Evolutionary conservation across 2,329 filamentous ascomycete species (phyloP), one percentile per base, ranked within the genome.

Genomic region (Aspergillus vadensis): DNA sequence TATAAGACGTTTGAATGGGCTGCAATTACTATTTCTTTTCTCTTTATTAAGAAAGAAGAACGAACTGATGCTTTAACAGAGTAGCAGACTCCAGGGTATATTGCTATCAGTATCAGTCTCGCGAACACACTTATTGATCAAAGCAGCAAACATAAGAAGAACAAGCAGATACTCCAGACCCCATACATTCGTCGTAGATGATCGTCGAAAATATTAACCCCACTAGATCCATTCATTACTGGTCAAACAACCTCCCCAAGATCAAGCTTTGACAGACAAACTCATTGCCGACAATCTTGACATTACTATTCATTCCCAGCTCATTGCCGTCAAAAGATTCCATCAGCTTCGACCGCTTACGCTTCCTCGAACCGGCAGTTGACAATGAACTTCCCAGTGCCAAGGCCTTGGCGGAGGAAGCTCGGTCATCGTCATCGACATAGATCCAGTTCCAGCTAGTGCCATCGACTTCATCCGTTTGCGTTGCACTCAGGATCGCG

Each of bases 231-330:
- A 36, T 14, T 38, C 12, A 14, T 65, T 62, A 78, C 53, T 86
- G 84, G 63, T 91, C 88, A 55, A 92, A 85, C 67, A 97, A 77
- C 62, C 87, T 86, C 0, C 93, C 94, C 54, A 97, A 75, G 64
- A 99, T 97, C 61, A 98, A 80, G 74, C 92, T 97, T 81, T 99
- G 94, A 58, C 96, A 88, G 21, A 98, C 87, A 72, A 94, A 87
- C 76, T 98, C 94, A 73, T 96, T 89, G 58, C 88, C 89, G 55
- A 96, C 84, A 48, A 95, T 83, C 63, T 83, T 85, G 39, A 92
- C 81, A 62, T 77, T 83, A 67, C 82, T 79, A 47, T 77, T 70
- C 15, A 78, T 71, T 27, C 73, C 68, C 19, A 75, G 63, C 39
- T 70, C 73, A 54, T 71, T 73, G 19, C 68, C 65, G n/a, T 67